Base-by-base conservation (phyloP, 257 asterid genomes). In the Capsicum baccatum region DNA sequence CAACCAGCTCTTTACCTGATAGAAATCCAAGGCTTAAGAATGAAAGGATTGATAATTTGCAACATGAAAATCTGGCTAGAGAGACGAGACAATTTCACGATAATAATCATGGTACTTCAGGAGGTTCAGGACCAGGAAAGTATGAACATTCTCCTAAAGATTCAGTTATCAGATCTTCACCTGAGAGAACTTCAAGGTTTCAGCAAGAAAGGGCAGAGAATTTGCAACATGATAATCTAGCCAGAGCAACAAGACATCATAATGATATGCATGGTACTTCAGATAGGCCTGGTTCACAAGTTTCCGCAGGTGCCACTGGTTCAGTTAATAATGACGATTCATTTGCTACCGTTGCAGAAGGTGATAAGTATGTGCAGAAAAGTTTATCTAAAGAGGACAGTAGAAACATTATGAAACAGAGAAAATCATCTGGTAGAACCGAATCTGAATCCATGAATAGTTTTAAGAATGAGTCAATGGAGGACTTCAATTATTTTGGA, bases 101-200 rank as follows among this genome's bases (percentile, higher is more conserved):
- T 71, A 85, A 87, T 74, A 87, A 81, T 85, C 55, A 35, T 89
- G 89, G 60, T 85, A 84, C 19, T 69, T 71, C 52, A 14, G 85
- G 87, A 86, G 89, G 87, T 81, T 90, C 88, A 56, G 88, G 85
- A 71, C 87, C 84, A 84, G 88, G 70, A 84, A 86, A 71, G 12
- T 76, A 84, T 67, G 88, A 91, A 87, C 81, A 74, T 56, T 21
- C 78, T 83, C 85, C 90, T 79, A 88, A 86, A 81, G 89, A 89
- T 84, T 84, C 91, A 52, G 82, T 55, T 21, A 83, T 84, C 80
- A 68, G 60, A 83, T 79, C 83, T 42, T 83, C 82, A 84, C 56
- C 89, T 14, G 89, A 78, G 60, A 59, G 84, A 64, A 86, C 44
- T 67, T 57, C 88, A 42, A 88, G 81, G 88, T 88, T 85, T 57